Conservation (phyloP, 257 asterid genomes). For the Vinca minor region DNA sequence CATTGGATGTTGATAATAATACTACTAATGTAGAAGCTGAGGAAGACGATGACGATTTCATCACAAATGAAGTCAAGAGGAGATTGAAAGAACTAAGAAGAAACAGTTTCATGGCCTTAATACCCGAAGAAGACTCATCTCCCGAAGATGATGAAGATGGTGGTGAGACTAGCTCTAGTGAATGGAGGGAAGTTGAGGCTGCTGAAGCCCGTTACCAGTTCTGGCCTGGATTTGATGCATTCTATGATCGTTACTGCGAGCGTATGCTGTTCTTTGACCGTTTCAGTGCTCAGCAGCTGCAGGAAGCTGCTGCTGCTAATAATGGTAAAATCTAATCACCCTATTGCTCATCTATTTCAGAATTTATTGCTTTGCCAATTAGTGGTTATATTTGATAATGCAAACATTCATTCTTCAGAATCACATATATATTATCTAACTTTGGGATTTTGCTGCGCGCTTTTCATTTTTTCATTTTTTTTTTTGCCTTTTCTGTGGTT, state of each 20-base stretch:
- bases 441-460: background rate
- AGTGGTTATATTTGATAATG: background rate
- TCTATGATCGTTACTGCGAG: slow-evolving; percentile 65
- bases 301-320: no score
- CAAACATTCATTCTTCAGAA: background rate
- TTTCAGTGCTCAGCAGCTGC: slow-evolving; percentile 57
- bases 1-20: slow-evolving; percentile 42
- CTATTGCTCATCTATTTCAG: no score
- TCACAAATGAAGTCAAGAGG: slow-evolving; percentile 85
- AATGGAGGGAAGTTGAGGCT: slow-evolving; percentile 92
- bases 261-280: slow-evolving; percentile 74
- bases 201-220: slow-evolving; percentile 71
- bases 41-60: slow-evolving; percentile 91
- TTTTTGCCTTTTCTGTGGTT: no score
- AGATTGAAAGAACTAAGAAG: slow-evolving; percentile 92
- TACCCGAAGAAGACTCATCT: slow-evolving; percentile 77
- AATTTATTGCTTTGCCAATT: background rate
- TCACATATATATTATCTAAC: background rate
- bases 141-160: slow-evolving; percentile 51
- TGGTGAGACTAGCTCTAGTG: slow-evolving; percentile 56
- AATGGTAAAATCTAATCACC: no score
- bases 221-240: slow-evolving; percentile 88
- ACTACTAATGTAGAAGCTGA: slow-evolving; percentile 55
- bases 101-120: no score
- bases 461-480: no score